Evolutionary conservation across 495 filamentous ascomycete species (phyloP).

Genomic region (Penicillium lividum): DNA sequence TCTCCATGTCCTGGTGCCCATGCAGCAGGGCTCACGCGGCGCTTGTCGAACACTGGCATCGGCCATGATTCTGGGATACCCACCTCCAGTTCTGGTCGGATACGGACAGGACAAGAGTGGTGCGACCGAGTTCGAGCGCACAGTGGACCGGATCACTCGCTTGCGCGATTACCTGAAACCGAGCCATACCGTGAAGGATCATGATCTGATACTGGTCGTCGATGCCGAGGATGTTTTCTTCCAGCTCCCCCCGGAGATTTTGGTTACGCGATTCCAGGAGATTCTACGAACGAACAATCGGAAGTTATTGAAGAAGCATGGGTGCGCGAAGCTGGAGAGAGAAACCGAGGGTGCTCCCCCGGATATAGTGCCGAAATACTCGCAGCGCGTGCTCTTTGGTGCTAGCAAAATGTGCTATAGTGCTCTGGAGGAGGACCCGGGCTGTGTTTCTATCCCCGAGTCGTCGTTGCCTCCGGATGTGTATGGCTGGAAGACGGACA

Average conservation of each 20-base stretch:
- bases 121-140: slow-evolving; percentile 34
- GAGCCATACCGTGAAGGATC: slow-evolving; percentile 47
- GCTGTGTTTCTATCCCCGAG: slow-evolving; percentile 56
- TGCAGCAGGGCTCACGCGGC: slow-evolving; percentile 46
- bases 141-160: slow-evolving; percentile 49
- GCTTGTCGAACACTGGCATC: slow-evolving; percentile 63
- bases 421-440: slow-evolving; percentile 44
- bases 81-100: slow-evolving; percentile 58
- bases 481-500: slow-evolving; percentile 58
- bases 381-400: slow-evolving; percentile 60
- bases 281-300: slow-evolving; percentile 51
- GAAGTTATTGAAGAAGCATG: slow-evolving; percentile 50
- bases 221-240: slow-evolving; percentile 62
- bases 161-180: slow-evolving; percentile 55
- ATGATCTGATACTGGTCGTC: slow-evolving; percentile 62
- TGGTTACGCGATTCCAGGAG: slow-evolving; percentile 56
- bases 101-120: slow-evolving; percentile 35
- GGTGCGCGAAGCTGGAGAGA: slow-evolving; percentile 36
- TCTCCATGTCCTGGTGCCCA: slow-evolving; percentile 64
- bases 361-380: slow-evolving; percentile 48
- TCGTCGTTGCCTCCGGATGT: slow-evolving; percentile 57
- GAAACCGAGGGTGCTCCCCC: slow-evolving; percentile 21
- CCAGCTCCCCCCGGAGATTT: slow-evolving; percentile 59
- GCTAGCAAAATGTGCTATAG: slow-evolving; percentile 60
- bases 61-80: slow-evolving; percentile 62